A percentile compares a stretch with the other conserved stretches of the same genome.
Conservation (phyloP, 805 yeast species). For the Wickerhamomyces kurtzmanii region DNA sequence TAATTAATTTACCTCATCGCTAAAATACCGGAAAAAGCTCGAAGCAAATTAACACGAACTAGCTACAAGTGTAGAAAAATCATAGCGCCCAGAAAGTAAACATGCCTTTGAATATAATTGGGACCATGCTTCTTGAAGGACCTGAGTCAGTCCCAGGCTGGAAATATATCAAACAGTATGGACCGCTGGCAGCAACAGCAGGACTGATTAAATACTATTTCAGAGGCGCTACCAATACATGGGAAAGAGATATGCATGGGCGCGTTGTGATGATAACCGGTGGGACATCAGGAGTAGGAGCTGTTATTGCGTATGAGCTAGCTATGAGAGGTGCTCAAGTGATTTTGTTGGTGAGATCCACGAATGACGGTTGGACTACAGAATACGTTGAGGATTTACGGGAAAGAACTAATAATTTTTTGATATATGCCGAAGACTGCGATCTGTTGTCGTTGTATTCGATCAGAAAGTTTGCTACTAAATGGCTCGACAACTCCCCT, state of each 20-base stretch:
- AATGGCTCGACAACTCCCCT: constrained; percentile 86
- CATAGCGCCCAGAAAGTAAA: constrained; percentile 1
- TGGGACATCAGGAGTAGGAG: constrained; percentile 92
- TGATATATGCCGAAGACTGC: constrained; percentile 88
- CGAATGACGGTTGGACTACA: constrained; percentile 61
- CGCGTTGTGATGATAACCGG: constrained; percentile 79
- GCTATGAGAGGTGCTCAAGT: constrained; percentile 84
- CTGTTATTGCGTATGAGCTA: constrained; percentile 60
- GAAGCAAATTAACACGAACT: too few relatives aligned
- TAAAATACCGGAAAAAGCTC: background rate
- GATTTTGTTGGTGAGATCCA: constrained; percentile 56
- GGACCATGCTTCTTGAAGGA: constrained; percentile 64
- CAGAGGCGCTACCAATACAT: constrained; percentile 72
- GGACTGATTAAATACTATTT: constrained; percentile 60
- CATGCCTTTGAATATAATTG: constrained; percentile 83
- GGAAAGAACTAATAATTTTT: constrained; percentile 51
- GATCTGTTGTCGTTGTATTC: constrained; percentile 68
- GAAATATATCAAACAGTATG: constrained; percentile 42
- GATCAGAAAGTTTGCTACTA: constrained; percentile 84
- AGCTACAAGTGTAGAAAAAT: background rate
- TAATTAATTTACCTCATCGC: too few relatives aligned
- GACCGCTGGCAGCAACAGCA: constrained; percentile 40
- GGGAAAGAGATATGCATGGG: constrained; percentile 92
- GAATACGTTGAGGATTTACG: constrained; percentile 78
- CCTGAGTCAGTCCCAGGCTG: constrained; percentile 70